Conservation (phyloP, 2,329 filamentous ascomycete genomes). For the Xylariaceae sp. region DNA sequence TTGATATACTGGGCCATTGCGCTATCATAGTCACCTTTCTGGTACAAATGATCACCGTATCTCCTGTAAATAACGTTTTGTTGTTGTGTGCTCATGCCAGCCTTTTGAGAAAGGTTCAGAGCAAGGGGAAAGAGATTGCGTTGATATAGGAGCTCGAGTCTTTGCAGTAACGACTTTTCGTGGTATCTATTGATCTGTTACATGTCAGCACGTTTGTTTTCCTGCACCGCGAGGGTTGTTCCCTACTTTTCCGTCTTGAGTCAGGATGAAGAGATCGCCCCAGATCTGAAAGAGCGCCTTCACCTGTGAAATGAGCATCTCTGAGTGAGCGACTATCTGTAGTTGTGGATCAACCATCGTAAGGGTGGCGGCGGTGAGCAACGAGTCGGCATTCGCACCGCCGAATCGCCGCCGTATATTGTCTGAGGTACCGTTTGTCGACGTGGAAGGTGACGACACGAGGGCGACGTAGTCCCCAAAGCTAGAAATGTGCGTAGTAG, state of each 20-base stretch:
- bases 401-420: conserved; percentile 67
- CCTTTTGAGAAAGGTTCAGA: conserved; percentile 87
- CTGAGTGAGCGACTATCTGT: conserved; percentile 82
- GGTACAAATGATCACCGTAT: conserved; percentile 91
- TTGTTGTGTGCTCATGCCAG: conserved; percentile 70
- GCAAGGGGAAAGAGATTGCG: conserved; percentile 88
- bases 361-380: conserved; percentile 84
- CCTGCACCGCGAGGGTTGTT: not conserved
- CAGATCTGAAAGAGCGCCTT: conserved; percentile 78
- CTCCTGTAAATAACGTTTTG: conserved; percentile 89
- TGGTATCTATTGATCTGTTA: conserved; percentile 74
- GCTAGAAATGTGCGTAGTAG: conserved; percentile 74
- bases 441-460: conserved; percentile 63
- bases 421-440: conserved; percentile 50
- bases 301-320: conserved; percentile 75
- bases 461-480: conserved; percentile 84
- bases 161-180: conserved; percentile 84
- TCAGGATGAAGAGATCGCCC: conserved; percentile 87
- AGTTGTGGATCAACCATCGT: conserved; percentile 88
- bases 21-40: conserved; percentile 91
- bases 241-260: conserved; percentile 80
- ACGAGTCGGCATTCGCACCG: conserved; percentile 62
- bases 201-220: conserved; percentile 22
- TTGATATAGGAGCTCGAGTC: conserved; percentile 88
- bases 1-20: conserved; percentile 99